Conservation (phyloP, 345 rosid genomes). For the Eucalyptus fibrosa region DNA sequence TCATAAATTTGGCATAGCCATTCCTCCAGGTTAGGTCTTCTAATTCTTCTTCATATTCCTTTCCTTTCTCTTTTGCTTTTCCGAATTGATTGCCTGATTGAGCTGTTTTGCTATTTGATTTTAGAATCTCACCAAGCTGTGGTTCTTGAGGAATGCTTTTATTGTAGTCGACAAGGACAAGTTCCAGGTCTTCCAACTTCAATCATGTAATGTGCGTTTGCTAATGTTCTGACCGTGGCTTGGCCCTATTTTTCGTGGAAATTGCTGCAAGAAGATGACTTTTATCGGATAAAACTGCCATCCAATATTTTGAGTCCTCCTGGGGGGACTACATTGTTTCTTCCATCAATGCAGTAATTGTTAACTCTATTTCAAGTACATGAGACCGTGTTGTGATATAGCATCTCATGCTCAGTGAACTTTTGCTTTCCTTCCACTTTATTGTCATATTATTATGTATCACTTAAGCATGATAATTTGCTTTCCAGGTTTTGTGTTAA, state of each 20-base stretch:
- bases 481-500: neutral
- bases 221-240: neutral
- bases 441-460: neutral
- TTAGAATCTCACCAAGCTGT: constrained; percentile 75
- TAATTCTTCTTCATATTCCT: neutral
- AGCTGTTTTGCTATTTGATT: neutral
- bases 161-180: constrained; percentile 46
- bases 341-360: constrained; percentile 73
- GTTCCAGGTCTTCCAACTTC: constrained; percentile 32
- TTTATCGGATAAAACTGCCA: constrained; percentile 77
- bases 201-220: neutral
- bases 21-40: constrained; percentile 35
- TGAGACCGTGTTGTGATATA: neutral
- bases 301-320: constrained; percentile 74
- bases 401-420: neutral
- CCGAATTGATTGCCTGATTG: neutral
- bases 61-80: neutral
- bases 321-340: constrained; percentile 60
- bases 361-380: neutral
- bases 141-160: constrained; percentile 63
- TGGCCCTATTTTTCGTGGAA: constrained; percentile 23
- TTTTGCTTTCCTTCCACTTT: neutral
- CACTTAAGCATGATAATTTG: neutral
- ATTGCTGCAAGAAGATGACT: constrained; percentile 63
- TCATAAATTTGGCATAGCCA: neutral